Evolutionary conservation across 257 asterid genomes (phyloP), one percentile per base, ranked within the genome.

Genomic region (Solanum rostratum): DNA sequence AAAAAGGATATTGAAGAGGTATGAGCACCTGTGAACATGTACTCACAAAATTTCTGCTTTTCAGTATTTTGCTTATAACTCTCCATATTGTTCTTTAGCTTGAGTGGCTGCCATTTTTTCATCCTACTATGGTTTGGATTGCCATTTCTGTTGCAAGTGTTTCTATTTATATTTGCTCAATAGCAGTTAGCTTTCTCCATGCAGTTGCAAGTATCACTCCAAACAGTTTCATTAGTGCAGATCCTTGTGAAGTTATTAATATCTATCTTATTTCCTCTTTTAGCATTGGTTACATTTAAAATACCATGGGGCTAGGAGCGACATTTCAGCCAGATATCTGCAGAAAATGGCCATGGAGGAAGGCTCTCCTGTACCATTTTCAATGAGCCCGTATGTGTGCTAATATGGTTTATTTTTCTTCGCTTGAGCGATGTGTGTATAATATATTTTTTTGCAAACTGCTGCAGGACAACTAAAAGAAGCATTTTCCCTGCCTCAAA

Each of bases 201-300:
- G n/a, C 57, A 73, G 59, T 73, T 9, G 24, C 62, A 46, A 76
- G 53, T 76, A 27, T 46, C 60, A 76, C 27, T 76, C 20, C 41
- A 76, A 76, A 76, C 24, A 9, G 60, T 76, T 82, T 39, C 73
- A 13, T 63, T 81, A 66, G 12, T 50, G 68, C 41, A 22, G 24
- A 71, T 74, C 81, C 22, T 76, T 54, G 14, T 29, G 50, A 33
- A 52, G 45, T 69, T 84, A 22, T 19, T 29, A 55, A 60, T 76
- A 74, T 59, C 62, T 46, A 73, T 53, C 70, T 39, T 12, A 46
- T 18, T 50, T 80, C 55, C 71, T 29, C 55, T 83, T 85, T 66
- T 85, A 96, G 99, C 86, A 33, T 24, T 95, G 99, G 99, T 87
- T 93, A 87, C 87, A 93, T 81, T 93, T 96, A 81, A 93, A 89